Evolutionary conservation across 2,329 filamentous ascomycete species (phyloP), one percentile per base, ranked within the genome.

Genomic region (Fusarium oligoseptatum): DNA sequence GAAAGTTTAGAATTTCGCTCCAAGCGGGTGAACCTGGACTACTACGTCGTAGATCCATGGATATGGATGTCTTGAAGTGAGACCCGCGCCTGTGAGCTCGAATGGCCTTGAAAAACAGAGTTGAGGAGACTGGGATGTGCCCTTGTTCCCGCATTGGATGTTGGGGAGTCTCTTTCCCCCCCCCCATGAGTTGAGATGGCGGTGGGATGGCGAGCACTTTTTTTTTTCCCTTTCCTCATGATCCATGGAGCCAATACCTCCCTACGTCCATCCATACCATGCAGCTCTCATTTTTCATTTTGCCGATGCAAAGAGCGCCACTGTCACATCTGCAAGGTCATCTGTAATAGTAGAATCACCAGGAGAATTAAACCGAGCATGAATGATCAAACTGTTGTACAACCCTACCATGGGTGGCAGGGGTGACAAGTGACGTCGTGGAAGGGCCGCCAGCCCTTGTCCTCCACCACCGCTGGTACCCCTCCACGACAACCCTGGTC

Each of bases 101-200:
- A 48, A 58, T 29, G 24, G 29, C 60, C 32, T 37, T 32, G 32
- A 62, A 24, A 27, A 61, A 24, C 58, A 61, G 39, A 61, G 15
- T 61, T 20, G 39, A 36, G 27, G 37, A n/a, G 58, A 24, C 39
- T 43, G n/a, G 39, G 58, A 45, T 61, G 24, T 20, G 27, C 39
- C 58, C 55, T 39, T 37, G 63, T 29, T 29, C 61, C 43, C 58
- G 48, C 41, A 34, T 62, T 58, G 55, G 37, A 64, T 60, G 34
- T 17, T 56, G 45, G 36, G 34, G 29, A 36, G 27, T 17, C 22
- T 39, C 15, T 58, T 58, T 24, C 22, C 22, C 22, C 22, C 22
- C 22, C 22, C 22, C 32, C 52, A 64, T 62, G 45, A 66, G 63
- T 67, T 67, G 67, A 70, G 63, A 64, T 64, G 70, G 64, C 63